Evolutionary conservation across 805 yeast species (phyloP).

Genomic region (Debaryomyces hansenii): DNA sequence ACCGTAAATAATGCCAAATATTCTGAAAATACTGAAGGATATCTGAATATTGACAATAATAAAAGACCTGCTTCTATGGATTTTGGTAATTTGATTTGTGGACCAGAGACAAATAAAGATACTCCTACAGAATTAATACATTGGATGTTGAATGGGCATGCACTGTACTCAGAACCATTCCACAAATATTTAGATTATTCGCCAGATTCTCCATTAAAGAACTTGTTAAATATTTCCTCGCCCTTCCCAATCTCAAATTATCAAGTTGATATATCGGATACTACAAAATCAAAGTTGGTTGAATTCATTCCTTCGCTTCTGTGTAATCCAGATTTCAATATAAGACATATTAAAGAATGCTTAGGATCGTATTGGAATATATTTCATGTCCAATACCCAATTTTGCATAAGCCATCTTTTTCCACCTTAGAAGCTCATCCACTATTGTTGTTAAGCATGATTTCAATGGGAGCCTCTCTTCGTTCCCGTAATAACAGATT

Average conservation of each 20-base stretch:
- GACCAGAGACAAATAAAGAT: not conserved
- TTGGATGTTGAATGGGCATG: no score
- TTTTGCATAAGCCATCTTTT: slow-evolving; percentile 57
- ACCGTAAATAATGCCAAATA: no score
- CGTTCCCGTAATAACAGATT: slow-evolving; percentile 21
- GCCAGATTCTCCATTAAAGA: slow-evolving; percentile 5
- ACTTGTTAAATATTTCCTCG: slow-evolving; percentile 1
- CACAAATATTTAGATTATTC: slow-evolving; percentile 4
- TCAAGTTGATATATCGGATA: not conserved
- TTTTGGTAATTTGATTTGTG: no score
- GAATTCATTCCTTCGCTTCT: not conserved
- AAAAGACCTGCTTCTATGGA: not conserved
- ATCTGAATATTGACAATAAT: not conserved
- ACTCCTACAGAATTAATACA: not conserved
- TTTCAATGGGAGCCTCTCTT: slow-evolving; percentile 51
- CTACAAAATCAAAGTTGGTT: not conserved
- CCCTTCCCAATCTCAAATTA: not conserved
- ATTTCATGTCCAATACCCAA: slow-evolving; percentile 56
- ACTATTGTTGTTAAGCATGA: slow-evolving; percentile 50
- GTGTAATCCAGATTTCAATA: slow-evolving; percentile 2
- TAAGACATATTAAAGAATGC: slow-evolving; percentile 1
- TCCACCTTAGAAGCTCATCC: slow-evolving; percentile 45
- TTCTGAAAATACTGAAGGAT: not conserved
- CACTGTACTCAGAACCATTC: not conserved
- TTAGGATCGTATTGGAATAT: slow-evolving; percentile 48